These are phyloP conservation scores for Tolypocladium paradoxum DNA, from an alignment of 2,329 filamentous ascomycete species.

Conservation along the genomic window DNA sequence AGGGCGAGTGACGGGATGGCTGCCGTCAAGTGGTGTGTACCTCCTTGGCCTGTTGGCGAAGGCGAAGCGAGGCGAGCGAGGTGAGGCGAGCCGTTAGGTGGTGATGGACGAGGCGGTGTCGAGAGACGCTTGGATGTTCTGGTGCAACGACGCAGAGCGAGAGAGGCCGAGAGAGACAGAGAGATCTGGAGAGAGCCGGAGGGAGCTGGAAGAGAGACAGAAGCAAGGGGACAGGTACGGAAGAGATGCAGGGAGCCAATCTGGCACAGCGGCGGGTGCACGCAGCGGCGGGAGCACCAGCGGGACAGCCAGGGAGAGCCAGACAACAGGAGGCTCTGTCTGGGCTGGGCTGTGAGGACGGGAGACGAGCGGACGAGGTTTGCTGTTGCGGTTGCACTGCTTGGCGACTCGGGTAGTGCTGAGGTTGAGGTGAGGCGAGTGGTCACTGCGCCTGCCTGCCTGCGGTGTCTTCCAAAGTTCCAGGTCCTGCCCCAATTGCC, in stretches of 20 bases:
- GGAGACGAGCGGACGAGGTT: neutral
- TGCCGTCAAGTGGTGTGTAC: neutral
- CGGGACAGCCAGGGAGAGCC: neutral
- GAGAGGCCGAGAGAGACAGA: neutral
- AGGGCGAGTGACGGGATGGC: neutral
- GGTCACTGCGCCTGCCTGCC: neutral
- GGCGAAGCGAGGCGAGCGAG: neutral
- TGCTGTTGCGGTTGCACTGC: neutral
- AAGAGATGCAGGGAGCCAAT: neutral
- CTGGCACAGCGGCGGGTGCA: neutral
- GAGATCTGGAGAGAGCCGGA: neutral
- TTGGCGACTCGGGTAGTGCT: neutral
- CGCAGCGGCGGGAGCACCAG: neutral
- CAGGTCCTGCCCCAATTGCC: no score
- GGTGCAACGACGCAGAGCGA: neutral
- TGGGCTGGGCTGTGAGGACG: neutral
- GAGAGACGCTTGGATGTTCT: neutral
- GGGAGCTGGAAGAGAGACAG: neutral
- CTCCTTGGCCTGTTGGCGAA: neutral
- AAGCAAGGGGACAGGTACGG: neutral
- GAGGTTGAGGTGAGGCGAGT: neutral
- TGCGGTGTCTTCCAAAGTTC: neutral
- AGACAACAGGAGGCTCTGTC: neutral
- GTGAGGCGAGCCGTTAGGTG: neutral
- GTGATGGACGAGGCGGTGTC: neutral